These are phyloP conservation scores for Stentor coeruleus DNA, from an alignment of 73 alveolate species.

Conservation along the genomic window DNA sequence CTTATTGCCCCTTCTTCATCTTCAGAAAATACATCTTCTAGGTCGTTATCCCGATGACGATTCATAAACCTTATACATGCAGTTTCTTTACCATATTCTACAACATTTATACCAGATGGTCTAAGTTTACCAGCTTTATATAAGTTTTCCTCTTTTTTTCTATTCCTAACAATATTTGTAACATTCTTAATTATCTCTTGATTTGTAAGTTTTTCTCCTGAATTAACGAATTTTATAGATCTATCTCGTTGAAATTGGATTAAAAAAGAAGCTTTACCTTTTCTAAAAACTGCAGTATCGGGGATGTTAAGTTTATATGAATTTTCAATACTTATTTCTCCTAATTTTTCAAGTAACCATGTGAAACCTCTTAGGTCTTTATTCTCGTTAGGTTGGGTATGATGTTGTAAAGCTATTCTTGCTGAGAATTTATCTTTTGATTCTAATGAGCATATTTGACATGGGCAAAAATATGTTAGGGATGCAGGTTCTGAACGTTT, in stretches of 20 bases:
- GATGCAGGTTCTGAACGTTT: too few relatives aligned
- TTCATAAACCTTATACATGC: not conserved
- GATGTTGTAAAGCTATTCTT: too few relatives aligned
- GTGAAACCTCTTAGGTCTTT: constrained; percentile 16
- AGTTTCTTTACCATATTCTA: not conserved
- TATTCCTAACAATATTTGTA: not conserved
- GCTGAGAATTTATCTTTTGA: too few relatives aligned
- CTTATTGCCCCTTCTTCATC: constrained; percentile 19
- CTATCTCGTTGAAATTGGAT: not conserved
- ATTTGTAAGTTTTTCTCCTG: not conserved
- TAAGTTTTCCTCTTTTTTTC: not conserved
- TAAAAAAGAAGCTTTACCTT: not conserved
- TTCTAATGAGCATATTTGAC: too few relatives aligned
- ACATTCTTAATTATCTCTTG: not conserved
- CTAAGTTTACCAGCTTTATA: too few relatives aligned
- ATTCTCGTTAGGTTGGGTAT: too few relatives aligned
- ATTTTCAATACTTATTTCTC: not conserved
- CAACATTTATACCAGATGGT: not conserved
- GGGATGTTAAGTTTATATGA: not conserved
- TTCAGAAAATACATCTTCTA: not conserved
- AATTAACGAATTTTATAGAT: not conserved
- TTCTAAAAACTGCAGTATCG: not conserved
- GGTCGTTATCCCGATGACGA: too few relatives aligned
- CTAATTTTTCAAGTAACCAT: not conserved
- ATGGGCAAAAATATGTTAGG: too few relatives aligned